Evolutionary conservation across 2,329 filamentous ascomycete species (phyloP).

Genomic region (Lecanicillium sp.): DNA sequence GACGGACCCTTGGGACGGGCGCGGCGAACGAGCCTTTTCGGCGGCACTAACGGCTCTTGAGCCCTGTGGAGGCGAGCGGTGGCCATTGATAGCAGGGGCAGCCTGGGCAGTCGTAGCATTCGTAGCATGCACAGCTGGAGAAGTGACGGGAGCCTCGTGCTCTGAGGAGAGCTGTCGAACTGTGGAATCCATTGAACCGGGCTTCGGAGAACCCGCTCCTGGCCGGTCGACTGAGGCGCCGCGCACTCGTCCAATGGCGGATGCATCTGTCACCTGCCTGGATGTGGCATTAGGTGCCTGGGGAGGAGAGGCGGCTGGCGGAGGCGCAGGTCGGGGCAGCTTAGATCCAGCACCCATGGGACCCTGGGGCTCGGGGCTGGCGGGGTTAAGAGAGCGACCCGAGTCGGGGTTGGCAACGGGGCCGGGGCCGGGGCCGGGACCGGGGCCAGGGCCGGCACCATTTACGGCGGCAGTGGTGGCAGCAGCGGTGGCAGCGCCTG

Average conservation of each 20-base stretch:
- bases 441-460: not conserved
- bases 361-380: slow-evolving; percentile 7
- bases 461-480: slow-evolving; percentile 16
- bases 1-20: slow-evolving; percentile 47
- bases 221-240: slow-evolving; percentile 45
- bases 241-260: slow-evolving; percentile 37
- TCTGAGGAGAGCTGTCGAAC: slow-evolving; percentile 4
- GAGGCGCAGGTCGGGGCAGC: slow-evolving; percentile 27
- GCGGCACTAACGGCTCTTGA: slow-evolving; percentile 27
- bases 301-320: slow-evolving; percentile 47
- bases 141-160: not conserved
- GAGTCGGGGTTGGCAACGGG: slow-evolving; percentile 6
- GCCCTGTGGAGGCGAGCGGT: slow-evolving; percentile 55
- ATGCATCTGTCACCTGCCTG: slow-evolving; percentile 36
- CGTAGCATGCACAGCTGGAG: too few relatives aligned
- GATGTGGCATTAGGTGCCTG: slow-evolving; percentile 46
- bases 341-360: slow-evolving; percentile 23
- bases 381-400: not conserved
- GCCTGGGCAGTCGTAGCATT: slow-evolving; percentile 8
- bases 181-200: not conserved
- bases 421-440: not conserved
- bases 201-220: slow-evolving; percentile 17
- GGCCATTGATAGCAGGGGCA: slow-evolving; percentile 37
- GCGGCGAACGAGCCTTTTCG: slow-evolving; percentile 38
- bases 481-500: not conserved